These are phyloP conservation scores for Chenopodium album DNA, from an alignment of 148 eudicot species.

Conservation along the genomic window DNA sequence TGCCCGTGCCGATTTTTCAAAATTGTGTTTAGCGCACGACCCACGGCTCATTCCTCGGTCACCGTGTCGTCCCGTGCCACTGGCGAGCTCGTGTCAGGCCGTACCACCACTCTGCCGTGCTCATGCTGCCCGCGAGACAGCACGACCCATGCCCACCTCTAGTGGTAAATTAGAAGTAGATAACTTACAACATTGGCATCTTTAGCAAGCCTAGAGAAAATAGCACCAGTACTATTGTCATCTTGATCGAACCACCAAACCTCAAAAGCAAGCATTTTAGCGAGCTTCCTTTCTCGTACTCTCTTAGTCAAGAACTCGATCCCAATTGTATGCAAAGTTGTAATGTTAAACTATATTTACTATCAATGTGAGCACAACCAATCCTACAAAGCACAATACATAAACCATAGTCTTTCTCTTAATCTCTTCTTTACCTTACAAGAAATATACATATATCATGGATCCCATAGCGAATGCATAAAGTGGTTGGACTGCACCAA, in stretches of 20 bases:
- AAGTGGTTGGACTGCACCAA: conserved; percentile 72
- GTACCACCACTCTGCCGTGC: too few relatives aligned
- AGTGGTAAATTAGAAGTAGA: too few relatives aligned
- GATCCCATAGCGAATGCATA: conserved; percentile 77
- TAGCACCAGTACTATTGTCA: conserved; percentile 73
- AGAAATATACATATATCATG: conserved; percentile 67
- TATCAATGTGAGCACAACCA: conserved; percentile 59
- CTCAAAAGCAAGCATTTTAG: conserved; percentile 73
- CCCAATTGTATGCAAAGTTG: conserved; percentile 79
- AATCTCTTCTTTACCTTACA: conserved; percentile 46
- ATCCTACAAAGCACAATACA: conserved; percentile 52
- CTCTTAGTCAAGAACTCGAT: conserved; percentile 65
- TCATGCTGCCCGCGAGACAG: too few relatives aligned
- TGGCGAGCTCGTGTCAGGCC: too few relatives aligned
- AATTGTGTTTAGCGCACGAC: too few relatives aligned
- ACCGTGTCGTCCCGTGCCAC: too few relatives aligned
- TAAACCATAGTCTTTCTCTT: conserved; percentile 51
- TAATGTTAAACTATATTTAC: conserved; percentile 64
- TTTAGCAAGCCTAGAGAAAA: conserved; percentile 80
- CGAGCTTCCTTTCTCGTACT: conserved; percentile 66
- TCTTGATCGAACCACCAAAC: conserved; percentile 88
- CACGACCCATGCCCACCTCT: too few relatives aligned
- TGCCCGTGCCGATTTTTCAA: too few relatives aligned
- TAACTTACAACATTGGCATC: conserved; percentile 90
- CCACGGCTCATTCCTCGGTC: too few relatives aligned